These are phyloP conservation scores for Calonectria hongkongensis DNA, from an alignment of 2,329 filamentous ascomycete genomes.

Conservation along the genomic window DNA sequence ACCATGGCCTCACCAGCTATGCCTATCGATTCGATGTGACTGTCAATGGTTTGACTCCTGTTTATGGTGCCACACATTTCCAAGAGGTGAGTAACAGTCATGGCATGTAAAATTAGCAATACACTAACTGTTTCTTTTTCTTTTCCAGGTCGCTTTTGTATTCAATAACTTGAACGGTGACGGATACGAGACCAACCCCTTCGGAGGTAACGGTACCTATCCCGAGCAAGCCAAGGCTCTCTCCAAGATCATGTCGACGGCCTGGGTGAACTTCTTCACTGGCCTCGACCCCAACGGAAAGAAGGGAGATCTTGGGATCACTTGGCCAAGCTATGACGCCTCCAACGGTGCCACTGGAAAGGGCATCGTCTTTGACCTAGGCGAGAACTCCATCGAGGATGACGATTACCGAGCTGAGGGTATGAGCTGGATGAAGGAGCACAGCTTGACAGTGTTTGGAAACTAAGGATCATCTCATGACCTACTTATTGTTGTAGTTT, in stretches of 20 bases:
- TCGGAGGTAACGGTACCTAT: conserved; percentile 55
- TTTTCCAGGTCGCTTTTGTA: conserved; percentile 61
- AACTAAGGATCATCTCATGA: conserved; percentile 28
- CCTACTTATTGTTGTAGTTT: background rate
- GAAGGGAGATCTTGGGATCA: conserved; percentile 14
- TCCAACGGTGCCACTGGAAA: conserved; percentile 47
- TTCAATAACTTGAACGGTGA: conserved; percentile 61
- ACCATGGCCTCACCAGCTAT: conserved; percentile 54
- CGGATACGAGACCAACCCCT: conserved; percentile 58
- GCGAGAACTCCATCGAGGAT: conserved; percentile 52
- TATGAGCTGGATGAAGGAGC: conserved; percentile 55
- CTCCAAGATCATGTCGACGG: conserved; percentile 54
- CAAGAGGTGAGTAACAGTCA: conserved; percentile 49
- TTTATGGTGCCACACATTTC: conserved; percentile 61
- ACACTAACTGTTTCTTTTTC: background rate
- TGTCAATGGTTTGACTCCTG: conserved; percentile 50
- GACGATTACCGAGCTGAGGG: conserved; percentile 57
- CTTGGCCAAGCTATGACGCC: conserved; percentile 55
- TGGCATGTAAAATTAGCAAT: too few species aligned
- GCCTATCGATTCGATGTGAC: conserved; percentile 59
- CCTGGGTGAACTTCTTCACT: conserved; percentile 58
- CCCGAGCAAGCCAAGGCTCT: conserved; percentile 51
- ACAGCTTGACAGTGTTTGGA: conserved; percentile 55
- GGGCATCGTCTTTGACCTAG: conserved; percentile 55
- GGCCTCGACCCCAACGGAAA: conserved; percentile 54